Percentiles rank a stretch among this genome's conserved stretches.
phyloP scores from a whole-genome alignment of 1,139 yeast species.

The Diutina pseudorugosa region DNA sequence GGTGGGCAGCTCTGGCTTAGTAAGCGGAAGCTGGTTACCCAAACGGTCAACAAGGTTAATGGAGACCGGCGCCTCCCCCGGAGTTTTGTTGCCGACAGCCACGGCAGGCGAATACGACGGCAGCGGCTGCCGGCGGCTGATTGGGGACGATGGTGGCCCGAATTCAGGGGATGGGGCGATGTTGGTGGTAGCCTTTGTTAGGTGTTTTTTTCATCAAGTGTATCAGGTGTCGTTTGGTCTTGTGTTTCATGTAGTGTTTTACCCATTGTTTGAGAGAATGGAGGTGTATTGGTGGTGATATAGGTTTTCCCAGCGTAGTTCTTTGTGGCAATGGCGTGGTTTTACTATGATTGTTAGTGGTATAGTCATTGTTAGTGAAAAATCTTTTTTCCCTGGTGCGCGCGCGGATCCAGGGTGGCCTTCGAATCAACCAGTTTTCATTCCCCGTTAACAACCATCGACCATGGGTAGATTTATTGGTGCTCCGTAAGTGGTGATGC shows the following conservation, averaged over 20 bases:
- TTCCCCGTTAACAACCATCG: neutral
- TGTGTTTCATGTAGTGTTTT: no score
- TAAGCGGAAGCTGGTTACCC: neutral
- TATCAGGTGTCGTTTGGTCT: no score
- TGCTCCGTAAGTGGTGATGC: neutral
- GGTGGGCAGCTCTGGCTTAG: neutral
- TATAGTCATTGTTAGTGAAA: no score
- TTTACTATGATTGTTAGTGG: no score
- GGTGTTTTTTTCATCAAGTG: no score
- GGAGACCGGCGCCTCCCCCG: neutral
- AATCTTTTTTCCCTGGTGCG: neutral
- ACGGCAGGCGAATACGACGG: neutral
- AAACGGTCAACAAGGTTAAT: neutral
- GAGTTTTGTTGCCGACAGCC: neutral
- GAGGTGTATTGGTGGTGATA: no score
- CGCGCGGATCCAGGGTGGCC: neutral
- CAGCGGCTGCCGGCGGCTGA: neutral
- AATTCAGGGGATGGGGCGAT: no score
- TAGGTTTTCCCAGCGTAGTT: no score
- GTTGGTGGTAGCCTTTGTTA: neutral
- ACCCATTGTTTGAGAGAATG: no score
- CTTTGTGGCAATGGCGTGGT: no score
- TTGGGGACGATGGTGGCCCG: no score
- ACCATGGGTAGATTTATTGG: conserved; percentile 4
- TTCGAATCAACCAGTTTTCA: neutral